phyloP scores from a whole-genome alignment of 148 eudicot genomes.

The Pouteria glomerata region DNA sequence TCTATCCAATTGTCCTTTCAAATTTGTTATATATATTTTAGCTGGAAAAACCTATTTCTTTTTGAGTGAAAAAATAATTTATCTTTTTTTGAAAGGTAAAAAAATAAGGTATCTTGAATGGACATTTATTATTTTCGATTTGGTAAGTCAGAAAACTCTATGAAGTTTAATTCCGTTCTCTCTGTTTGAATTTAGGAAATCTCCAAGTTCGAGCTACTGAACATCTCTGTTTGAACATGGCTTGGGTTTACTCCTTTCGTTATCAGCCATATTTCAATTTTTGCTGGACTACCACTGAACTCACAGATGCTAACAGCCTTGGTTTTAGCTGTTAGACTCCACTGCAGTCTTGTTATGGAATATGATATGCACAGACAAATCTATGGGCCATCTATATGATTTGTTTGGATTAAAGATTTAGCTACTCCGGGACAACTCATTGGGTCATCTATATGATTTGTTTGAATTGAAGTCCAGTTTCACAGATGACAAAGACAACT shows the following conservation, averaged over 20 bases:
- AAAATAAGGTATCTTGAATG: too few relatives aligned
- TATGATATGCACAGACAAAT: conserved; percentile 89
- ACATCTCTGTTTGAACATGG: background rate
- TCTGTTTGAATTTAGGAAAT: background rate
- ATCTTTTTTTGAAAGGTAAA: too few relatives aligned
- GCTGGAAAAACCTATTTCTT: too few relatives aligned
- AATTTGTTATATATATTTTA: too few relatives aligned
- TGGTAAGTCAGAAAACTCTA: too few relatives aligned
- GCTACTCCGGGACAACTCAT: conserved; percentile 71
- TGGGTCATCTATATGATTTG: conserved; percentile 98
- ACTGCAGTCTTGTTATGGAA: conserved; percentile 92
- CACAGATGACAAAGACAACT: conserved; percentile 90
- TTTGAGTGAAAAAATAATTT: too few relatives aligned
- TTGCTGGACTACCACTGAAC: too few relatives aligned
- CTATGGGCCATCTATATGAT: too few relatives aligned
- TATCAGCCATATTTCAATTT: background rate
- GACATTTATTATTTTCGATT: too few relatives aligned
- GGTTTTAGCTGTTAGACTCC: conserved; percentile 85
- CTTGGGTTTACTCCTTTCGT: background rate
- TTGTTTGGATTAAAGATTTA: too few relatives aligned
- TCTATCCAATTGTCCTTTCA: too few relatives aligned
- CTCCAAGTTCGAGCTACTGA: background rate
- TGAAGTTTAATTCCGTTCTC: too few relatives aligned
- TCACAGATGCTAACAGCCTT: conserved; percentile 88
- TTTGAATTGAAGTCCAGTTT: conserved; percentile 71